A percentile compares a stretch with the other conserved stretches of the same genome.
Conservation (phyloP, 441 rosid genomes). For the Euphorbia schlechtendalii region DNA sequence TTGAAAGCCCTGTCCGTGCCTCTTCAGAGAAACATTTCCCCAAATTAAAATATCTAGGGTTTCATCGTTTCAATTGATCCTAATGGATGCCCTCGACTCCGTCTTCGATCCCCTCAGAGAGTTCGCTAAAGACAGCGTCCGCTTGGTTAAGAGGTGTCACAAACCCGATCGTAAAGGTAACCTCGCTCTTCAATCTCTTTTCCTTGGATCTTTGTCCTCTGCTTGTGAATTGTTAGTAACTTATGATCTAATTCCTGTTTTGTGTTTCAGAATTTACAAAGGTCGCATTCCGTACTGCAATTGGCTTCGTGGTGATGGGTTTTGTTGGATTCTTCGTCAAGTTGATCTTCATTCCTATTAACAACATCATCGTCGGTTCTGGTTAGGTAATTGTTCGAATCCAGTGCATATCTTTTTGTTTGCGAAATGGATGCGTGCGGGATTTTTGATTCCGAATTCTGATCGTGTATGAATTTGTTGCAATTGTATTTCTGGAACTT, state of each 20-base stretch:
- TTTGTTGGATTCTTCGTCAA: slow-evolving; percentile 85
- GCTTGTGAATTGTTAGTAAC: slow-evolving; percentile 7
- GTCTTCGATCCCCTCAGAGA: slow-evolving; percentile 70
- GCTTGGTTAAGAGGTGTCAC: slow-evolving; percentile 87
- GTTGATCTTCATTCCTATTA: slow-evolving; percentile 78
- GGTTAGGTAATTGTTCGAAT: slow-evolving; percentile 31
- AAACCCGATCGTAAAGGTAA: slow-evolving; percentile 80
- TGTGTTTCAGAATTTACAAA: slow-evolving; percentile 49
- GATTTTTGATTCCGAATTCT: not conserved
- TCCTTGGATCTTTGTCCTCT: not conserved
- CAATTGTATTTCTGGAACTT: not conserved
- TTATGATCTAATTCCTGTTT: slow-evolving; percentile 2
- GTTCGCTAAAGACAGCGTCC: slow-evolving; percentile 69
- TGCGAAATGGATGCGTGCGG: not conserved
- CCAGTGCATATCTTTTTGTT: too few species aligned
- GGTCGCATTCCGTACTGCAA: slow-evolving; percentile 78
- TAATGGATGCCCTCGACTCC: slow-evolving; percentile 68
- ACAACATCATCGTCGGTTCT: slow-evolving; percentile 79
- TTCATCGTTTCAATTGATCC: not conserved
- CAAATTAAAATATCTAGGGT: slow-evolving; percentile 16
- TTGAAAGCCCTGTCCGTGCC: not conserved
- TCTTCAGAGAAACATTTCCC: not conserved
- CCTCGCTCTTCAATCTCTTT: not conserved
- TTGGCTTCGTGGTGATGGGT: slow-evolving; percentile 88
- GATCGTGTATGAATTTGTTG: too few species aligned